Evolutionary conservation across 2,329 filamentous ascomycete species (phyloP).

Genomic region (Xylaria digitata): DNA sequence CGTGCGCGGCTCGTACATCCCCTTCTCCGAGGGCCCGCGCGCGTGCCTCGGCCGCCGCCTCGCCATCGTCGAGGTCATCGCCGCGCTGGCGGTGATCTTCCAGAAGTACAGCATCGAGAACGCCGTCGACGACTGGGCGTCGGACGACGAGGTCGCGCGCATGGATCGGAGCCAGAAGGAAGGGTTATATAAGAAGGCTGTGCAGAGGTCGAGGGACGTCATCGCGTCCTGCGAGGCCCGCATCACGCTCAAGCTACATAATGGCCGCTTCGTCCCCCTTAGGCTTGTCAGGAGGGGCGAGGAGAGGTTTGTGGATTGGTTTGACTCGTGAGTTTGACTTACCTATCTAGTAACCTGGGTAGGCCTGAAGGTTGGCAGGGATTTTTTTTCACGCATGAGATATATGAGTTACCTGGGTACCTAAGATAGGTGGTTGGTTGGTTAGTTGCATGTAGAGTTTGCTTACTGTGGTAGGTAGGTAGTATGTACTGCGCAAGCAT

Average conservation of each 20-base stretch:
- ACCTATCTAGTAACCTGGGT: too few species aligned
- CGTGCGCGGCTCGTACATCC: conserved; percentile 64
- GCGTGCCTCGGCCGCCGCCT: conserved; percentile 68
- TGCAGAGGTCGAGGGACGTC: conserved; percentile 62
- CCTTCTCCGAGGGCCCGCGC: conserved; percentile 68
- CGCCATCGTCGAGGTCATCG: conserved; percentile 68
- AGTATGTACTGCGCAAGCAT: conserved; percentile 5
- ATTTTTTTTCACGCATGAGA: background rate
- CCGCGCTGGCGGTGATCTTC: conserved; percentile 66
- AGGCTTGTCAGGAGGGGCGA: conserved; percentile 74
- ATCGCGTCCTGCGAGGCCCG: conserved; percentile 67
- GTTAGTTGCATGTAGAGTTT: background rate
- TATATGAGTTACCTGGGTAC: too few species aligned
- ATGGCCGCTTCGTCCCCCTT: conserved; percentile 68
- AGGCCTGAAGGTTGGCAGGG: too few species aligned
- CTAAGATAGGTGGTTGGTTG: background rate
- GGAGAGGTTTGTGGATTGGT: conserved; percentile 70
- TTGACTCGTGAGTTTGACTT: conserved; percentile 28
- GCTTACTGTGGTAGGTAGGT: too few species aligned
- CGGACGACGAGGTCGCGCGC: conserved; percentile 62
- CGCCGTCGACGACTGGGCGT: conserved; percentile 69
- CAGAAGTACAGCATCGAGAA: conserved; percentile 75
- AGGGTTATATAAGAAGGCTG: conserved; percentile 70
- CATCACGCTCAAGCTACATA: conserved; percentile 77
- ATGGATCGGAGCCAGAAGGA: conserved; percentile 60